Evolutionary conservation across 2,329 filamentous ascomycete genomes (phyloP).

Genomic region (Phyllosticta citribraziliensis): DNA sequence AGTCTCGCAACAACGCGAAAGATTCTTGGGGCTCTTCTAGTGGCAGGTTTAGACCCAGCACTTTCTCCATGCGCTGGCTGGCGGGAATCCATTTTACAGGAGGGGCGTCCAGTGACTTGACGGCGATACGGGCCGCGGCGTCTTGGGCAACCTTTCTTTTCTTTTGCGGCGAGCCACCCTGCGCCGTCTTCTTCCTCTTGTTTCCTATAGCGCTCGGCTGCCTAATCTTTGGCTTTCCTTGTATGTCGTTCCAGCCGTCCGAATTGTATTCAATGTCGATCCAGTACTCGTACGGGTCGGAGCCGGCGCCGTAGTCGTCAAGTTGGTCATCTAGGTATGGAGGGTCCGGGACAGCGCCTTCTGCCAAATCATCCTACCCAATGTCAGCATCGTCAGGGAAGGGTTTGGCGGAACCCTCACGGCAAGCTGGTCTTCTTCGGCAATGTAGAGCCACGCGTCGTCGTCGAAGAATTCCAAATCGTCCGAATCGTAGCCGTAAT

Average conservation of each 20-base stretch:
- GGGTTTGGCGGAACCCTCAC: conserved; percentile 18
- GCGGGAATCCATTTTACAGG: conserved; percentile 19
- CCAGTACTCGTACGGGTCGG: conserved; percentile 39
- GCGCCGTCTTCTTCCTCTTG: conserved; percentile 14
- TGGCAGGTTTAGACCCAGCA: conserved; percentile 2
- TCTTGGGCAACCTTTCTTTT: conserved; percentile 10
- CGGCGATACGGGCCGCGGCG: background rate
- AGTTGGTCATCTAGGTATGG: conserved; percentile 23
- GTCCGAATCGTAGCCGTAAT: conserved; percentile 32
- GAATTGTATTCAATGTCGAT: conserved; percentile 40
- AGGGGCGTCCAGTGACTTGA: conserved; percentile 1
- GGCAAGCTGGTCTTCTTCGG: conserved; percentile 32
- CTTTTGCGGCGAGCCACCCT: conserved; percentile 13
- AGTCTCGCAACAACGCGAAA: conserved; percentile 36
- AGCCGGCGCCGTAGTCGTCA: conserved; percentile 29
- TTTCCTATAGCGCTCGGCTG: conserved; percentile 18
- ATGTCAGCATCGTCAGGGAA: conserved; percentile 7
- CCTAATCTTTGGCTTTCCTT: conserved; percentile 14
- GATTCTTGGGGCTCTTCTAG: conserved; percentile 20
- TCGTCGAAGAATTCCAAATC: conserved; percentile 28
- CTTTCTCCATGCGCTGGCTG: conserved; percentile 15
- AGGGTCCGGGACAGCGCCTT: conserved; percentile 37
- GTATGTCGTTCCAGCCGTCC: conserved; percentile 35
- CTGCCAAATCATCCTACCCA: conserved; percentile 39
- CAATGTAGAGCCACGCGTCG: conserved; percentile 36